These are phyloP conservation scores for Lactarius sp. DNA, from an alignment of 768 basidiomycete genomes.

Conservation along the genomic window DNA sequence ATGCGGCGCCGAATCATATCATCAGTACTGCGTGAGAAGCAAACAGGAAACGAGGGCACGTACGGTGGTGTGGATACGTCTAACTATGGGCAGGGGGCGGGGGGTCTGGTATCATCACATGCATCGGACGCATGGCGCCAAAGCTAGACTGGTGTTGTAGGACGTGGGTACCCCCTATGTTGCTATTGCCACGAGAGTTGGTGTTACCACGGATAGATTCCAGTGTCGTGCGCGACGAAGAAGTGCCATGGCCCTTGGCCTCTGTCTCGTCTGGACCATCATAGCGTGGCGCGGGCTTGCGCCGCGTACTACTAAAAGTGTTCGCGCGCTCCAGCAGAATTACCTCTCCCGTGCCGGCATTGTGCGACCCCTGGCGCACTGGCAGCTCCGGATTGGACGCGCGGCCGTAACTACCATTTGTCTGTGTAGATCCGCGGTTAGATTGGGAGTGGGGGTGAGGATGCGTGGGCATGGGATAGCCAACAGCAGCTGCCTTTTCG, in stretches of 20 bases:
- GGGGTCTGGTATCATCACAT: slow-evolving; percentile 31
- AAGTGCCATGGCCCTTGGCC: background rate
- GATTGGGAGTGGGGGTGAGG: background rate
- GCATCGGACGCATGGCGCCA: slow-evolving; percentile 30
- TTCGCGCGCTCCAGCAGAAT: slow-evolving; percentile 17
- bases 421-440: slow-evolving; percentile 12
- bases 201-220: slow-evolving; percentile 13
- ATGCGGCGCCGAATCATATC: background rate
- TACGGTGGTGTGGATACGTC: background rate
- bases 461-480: background rate
- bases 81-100: slow-evolving; percentile 22
- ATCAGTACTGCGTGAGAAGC: background rate
- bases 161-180: slow-evolving; percentile 8
- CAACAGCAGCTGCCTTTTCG: slow-evolving; percentile 10
- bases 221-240: slow-evolving; percentile 28
- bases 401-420: background rate
- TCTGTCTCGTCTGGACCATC: background rate
- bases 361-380: slow-evolving; percentile 1
- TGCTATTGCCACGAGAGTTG: slow-evolving; percentile 15
- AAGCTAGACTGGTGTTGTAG: slow-evolving; percentile 33
- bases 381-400: background rate
- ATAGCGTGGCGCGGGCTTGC: slow-evolving; percentile 26
- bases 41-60: background rate
- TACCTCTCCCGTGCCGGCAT: slow-evolving; percentile 3
- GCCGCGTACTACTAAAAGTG: slow-evolving; percentile 9